These are phyloP conservation scores for Yamadazyma diddensiae DNA, from an alignment of 1,139 yeast species.

Conservation along the genomic window DNA sequence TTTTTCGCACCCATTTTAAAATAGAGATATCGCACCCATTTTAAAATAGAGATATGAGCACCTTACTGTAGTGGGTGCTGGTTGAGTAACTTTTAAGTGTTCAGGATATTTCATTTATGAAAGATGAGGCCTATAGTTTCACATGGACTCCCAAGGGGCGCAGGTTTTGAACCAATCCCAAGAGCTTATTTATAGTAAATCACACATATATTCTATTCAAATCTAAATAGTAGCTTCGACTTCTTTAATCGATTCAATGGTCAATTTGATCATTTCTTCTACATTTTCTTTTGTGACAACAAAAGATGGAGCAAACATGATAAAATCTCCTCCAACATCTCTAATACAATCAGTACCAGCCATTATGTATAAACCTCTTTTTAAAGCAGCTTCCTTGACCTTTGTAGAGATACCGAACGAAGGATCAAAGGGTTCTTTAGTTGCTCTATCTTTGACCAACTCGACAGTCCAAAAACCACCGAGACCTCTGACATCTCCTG, in stretches of 20 bases:
- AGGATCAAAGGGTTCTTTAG: conserved; percentile 42
- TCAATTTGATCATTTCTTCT: conserved; percentile 33
- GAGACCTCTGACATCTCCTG: conserved; percentile 59
- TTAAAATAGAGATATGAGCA: no score
- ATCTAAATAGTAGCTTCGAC: no score
- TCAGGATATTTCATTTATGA: no score
- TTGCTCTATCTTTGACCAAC: conserved; percentile 46
- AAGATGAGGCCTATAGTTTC: no score
- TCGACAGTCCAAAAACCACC: conserved; percentile 64
- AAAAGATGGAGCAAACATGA: conserved; percentile 50
- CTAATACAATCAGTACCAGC: conserved; percentile 35
- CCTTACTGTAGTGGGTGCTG: no score
- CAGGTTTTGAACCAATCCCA: no score
- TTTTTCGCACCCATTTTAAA: no score
- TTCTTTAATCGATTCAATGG: conserved; percentile 8
- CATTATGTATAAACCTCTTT: conserved; percentile 44
- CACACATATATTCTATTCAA: no score
- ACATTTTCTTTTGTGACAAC: conserved; percentile 45
- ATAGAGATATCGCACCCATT: no score
- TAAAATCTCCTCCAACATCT: conserved; percentile 44
- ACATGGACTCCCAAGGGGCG: no score
- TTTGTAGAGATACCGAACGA: conserved; percentile 15
- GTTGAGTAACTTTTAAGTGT: no score
- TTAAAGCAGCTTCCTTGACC: conserved; percentile 30
- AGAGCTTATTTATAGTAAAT: no score